These are phyloP conservation scores for Coemansia sp. DNA, from an alignment of 192 early-diverging fungal species.

Conservation along the genomic window DNA sequence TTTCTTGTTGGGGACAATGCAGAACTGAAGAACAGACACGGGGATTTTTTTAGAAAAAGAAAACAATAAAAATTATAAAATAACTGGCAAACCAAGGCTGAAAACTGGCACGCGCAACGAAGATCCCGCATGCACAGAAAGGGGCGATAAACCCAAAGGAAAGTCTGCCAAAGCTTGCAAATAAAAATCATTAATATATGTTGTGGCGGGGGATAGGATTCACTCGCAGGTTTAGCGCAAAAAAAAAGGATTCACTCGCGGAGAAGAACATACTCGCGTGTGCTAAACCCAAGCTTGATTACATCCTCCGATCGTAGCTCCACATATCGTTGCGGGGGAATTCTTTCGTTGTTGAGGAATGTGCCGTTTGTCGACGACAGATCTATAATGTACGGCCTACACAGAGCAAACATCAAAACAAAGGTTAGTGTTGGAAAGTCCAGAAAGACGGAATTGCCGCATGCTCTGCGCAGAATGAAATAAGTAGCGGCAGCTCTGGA, in stretches of 20 bases:
- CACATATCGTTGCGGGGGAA: conserved; percentile 76
- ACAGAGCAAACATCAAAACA: conserved; percentile 2
- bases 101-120: no score
- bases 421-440: neutral
- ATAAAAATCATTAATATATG: neutral
- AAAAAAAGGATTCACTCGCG: conserved; percentile 49
- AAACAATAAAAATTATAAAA: no score
- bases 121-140: no score
- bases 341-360: conserved; percentile 75
- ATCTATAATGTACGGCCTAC: conserved; percentile 91
- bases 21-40: neutral
- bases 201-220: no score
- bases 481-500: neutral
- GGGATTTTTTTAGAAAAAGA: neutral
- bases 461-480: neutral
- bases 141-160: neutral
- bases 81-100: no score
- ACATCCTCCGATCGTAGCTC: conserved; percentile 83
- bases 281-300: conserved; percentile 87
- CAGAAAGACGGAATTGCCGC: neutral
- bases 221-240: neutral
- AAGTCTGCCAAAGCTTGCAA: no score
- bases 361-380: conserved; percentile 91
- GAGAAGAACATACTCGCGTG: conserved; percentile 90
- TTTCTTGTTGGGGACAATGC: neutral